Conservation (phyloP, 805 yeast species). For the Hagleromyces aurorensis region DNA sequence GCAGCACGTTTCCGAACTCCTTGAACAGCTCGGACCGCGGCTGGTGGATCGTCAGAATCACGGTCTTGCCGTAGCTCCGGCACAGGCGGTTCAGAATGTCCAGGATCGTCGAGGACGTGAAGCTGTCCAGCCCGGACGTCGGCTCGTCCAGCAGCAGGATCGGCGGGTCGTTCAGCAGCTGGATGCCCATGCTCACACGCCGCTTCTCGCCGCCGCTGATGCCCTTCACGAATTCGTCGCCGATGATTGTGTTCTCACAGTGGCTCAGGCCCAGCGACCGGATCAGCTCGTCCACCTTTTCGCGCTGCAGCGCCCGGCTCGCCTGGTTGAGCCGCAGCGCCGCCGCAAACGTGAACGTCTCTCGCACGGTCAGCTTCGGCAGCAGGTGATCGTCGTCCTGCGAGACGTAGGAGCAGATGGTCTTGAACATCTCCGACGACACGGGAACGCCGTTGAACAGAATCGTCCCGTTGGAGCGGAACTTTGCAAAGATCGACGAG, state of each 20-base stretch:
- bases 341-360: constrained; percentile 69
- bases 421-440: constrained; percentile 30
- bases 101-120: constrained; percentile 64
- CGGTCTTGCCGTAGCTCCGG: constrained; percentile 48
- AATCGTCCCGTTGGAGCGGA: constrained; percentile 35
- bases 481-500: constrained; percentile 26
- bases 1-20: constrained; percentile 60
- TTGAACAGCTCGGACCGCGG: constrained; percentile 63
- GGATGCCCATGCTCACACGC: constrained; percentile 75
- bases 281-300: constrained; percentile 49
- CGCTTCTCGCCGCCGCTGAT: constrained; percentile 89
- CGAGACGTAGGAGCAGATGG: constrained; percentile 65
- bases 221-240: constrained; percentile 53
- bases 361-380: constrained; percentile 67
- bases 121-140: constrained; percentile 79
- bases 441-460: constrained; percentile 36
- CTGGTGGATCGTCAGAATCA: constrained; percentile 75
- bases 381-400: constrained; percentile 73
- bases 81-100: constrained; percentile 52
- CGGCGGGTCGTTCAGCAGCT: constrained; percentile 63
- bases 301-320: constrained; percentile 37
- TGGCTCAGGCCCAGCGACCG: constrained; percentile 62
- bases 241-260: constrained; percentile 69
- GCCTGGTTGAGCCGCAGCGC: constrained; percentile 48
- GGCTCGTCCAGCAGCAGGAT: constrained; percentile 78